Percentiles rank a stretch among this genome's conserved stretches.
Conservation (phyloP, 768 basidiomycete genomes). For the Pleurotus eryngii region DNA sequence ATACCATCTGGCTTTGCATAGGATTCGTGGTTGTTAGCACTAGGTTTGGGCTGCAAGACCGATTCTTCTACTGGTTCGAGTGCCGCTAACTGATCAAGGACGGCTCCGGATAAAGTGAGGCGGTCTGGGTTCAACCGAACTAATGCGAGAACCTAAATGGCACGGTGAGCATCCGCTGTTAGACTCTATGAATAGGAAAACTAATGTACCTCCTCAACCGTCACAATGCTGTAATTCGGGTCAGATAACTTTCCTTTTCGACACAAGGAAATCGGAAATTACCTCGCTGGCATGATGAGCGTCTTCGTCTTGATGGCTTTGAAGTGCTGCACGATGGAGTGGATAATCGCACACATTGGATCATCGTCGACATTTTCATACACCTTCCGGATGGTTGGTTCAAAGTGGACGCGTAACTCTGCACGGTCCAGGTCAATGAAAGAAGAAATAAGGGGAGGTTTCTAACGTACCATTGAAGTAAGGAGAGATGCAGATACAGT, state of each 20-base stretch:
- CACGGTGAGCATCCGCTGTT: background rate
- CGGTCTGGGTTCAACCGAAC: conserved; percentile 37
- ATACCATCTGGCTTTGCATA: conserved; percentile 4
- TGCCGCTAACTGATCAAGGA: conserved; percentile 35
- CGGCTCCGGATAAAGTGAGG: conserved; percentile 36
- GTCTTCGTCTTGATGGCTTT: conserved; percentile 34
- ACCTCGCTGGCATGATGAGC: conserved; percentile 51
- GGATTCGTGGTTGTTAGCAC: background rate
- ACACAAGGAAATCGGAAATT: conserved; percentile 1
- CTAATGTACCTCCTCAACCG: conserved; percentile 31
- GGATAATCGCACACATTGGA: conserved; percentile 38
- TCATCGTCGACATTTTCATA: conserved; percentile 36
- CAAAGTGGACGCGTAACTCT: conserved; percentile 49
- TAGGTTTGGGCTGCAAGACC: conserved; percentile 4
- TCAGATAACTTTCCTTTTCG: background rate
- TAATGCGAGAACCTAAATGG: conserved; percentile 35
- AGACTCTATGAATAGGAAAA: background rate
- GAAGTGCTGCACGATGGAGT: conserved; percentile 34
- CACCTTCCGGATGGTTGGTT: conserved; percentile 33
- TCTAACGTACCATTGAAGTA: conserved; percentile 48
- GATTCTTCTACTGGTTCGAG: conserved; percentile 17
- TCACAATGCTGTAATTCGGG: conserved; percentile 30
- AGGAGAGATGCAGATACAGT: conserved; percentile 49
- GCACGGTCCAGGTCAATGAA: too few species aligned
- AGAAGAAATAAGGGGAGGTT: too few species aligned